Evolutionary conservation across 2,329 filamentous ascomycete species (phyloP), one percentile per base, ranked within the genome.

Genomic region (Paraconiothyrium sp.): DNA sequence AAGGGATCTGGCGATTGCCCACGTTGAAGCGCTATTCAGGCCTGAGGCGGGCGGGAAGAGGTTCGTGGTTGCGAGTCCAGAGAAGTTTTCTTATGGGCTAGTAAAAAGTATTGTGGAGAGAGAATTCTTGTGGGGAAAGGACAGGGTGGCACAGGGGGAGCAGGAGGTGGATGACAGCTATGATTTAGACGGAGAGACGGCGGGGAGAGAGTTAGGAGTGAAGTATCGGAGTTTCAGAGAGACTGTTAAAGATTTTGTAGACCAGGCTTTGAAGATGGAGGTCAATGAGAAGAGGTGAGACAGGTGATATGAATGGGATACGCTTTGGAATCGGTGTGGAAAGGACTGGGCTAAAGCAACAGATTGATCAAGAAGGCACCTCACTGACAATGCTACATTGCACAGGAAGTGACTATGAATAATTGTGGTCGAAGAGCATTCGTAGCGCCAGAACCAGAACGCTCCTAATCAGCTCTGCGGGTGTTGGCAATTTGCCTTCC

Each of bases 31-130:
- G 1, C 66, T 83, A 2, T 37, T 83, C 13, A 69, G 66, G 2
- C 71, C 72, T 0, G 77, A 78, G 3, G 80, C 71, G 0, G 77
- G 76, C 0, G 77, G 77, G 0, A 81, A 80, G 63, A 68, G 83
- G 47, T 85, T 78, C 60, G 72, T 78, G 1, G 74, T 79, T 16
- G 77, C 78, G 0, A 76, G 80, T 0, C 76, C 80, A 0, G 80
- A 85, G 63, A 72, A 75, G 5, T 86, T 85, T 58, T 81, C 81
- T 0, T 85, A 84, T 64, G 79, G 74, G 0, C 59, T 81, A 13
- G 83, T 81, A 0, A 80, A 81, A 0, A 70, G 78, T 11, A 80
- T 85, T 34, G 80, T 85, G 32, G 66, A 64, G 0, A 75, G 78
- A 2, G 71, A 75, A 30, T 84, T 85, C 63, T 65, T 72, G 0